Base-by-base conservation (phyloP, 768 basidiomycete species). In the Dioszegia crocea region DNA sequence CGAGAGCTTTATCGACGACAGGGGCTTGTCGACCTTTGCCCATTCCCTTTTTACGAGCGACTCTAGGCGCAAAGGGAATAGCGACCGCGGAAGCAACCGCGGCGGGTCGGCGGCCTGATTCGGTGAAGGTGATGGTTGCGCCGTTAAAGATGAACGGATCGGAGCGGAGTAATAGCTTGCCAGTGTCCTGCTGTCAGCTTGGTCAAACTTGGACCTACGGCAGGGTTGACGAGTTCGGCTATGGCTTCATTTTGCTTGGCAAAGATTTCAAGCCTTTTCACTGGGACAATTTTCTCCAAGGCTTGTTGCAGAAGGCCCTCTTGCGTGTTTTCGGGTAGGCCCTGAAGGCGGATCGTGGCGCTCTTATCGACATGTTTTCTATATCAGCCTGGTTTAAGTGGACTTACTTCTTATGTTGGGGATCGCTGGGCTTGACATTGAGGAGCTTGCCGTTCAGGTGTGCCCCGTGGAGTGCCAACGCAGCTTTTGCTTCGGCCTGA, bases 261-360 rank as follows among this genome's bases (percentile, higher is more conserved):
- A 65, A 91, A 85, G 4, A 94, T 80, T 72, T 91, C 83, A 4
- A 91, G 84, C 50, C 83, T 84, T 39, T 89, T 83, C 3, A 81
- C 78, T 2, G 79, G 75, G 0, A 84, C 83, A 39, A 87, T 73
- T 76, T 91, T 94, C 73, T 92, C 90, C 3, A 99, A 78, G 0
- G 80, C 79, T 79, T 98, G 96, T 66, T 99, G 94, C 24, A 99
- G 77, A 0, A 98, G 79, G 1, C 89, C 94, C 71, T 98, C 96
- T 71, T 96, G 89, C 4, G 89, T 85, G 10, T 80, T 83, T 2
- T 83, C 70, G 0, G 90, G 89, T 21, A 99, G 81, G 50, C 86
- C 86, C 21, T 81, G 83, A 51, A 97, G 79, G 9, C 88, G 84
- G 8, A 98, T 81, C 19, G 88, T 88, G 17, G 80, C 85, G 46